Conservation (phyloP, 257 asterid species). For the Solanum etuberosum region DNA sequence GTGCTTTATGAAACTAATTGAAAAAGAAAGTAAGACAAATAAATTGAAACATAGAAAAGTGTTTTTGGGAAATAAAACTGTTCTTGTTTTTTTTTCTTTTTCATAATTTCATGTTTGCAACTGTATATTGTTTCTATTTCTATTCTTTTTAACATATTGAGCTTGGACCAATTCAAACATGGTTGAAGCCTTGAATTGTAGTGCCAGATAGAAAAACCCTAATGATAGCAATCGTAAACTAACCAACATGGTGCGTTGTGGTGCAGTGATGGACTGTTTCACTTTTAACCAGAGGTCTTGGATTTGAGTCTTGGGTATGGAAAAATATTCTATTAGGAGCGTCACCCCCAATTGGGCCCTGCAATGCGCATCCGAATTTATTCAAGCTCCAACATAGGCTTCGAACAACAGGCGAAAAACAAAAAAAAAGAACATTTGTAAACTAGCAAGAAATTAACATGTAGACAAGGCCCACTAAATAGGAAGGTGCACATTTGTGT, state of each 20-base stretch:
- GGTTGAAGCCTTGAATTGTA: neutral
- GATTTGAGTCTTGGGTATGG: fast-evolving
- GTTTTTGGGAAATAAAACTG: neutral
- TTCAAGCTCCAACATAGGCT: fast-evolving
- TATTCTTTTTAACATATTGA: neutral
- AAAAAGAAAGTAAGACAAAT: neutral
- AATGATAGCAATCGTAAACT: neutral
- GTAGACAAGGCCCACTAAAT: neutral
- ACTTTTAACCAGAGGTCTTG: too few species aligned
- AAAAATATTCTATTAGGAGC: neutral
- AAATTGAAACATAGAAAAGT: too few species aligned
- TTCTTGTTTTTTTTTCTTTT: neutral
- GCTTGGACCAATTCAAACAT: neutral
- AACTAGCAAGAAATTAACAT: neutral
- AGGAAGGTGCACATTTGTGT: neutral
- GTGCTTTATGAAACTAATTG: neutral
- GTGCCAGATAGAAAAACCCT: neutral
- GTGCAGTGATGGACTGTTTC: neutral
- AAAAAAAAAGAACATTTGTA: neutral
- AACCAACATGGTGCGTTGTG: neutral
- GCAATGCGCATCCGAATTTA: too few species aligned
- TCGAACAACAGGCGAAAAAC: too few species aligned
- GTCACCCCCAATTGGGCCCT: neutral
- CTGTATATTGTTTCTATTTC: neutral
- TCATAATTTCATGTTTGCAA: neutral